Evolutionary conservation across 1,284 basidiomycete species (phyloP).

Genomic region (Naganishia sp.): DNA sequence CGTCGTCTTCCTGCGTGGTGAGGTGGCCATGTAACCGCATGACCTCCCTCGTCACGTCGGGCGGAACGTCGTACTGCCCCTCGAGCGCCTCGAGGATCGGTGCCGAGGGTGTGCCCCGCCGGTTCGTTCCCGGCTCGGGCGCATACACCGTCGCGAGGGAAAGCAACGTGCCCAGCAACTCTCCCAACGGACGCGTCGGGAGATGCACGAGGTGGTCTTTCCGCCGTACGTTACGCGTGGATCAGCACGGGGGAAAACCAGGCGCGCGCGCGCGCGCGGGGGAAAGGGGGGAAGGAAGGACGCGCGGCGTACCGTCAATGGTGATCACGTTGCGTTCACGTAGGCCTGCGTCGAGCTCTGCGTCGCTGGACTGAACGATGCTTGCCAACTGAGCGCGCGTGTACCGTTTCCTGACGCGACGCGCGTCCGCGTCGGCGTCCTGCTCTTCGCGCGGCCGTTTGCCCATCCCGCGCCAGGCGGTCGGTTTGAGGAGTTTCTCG

Average conservation of each 20-base stretch:
- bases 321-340: conserved; percentile 68
- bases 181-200: conserved; percentile 64
- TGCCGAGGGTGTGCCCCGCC: conserved; percentile 60
- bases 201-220: conserved; percentile 56
- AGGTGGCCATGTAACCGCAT: conserved; percentile 69
- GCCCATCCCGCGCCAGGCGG: conserved; percentile 61
- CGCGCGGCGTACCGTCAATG: conserved; percentile 66
- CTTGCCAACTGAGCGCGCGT: conserved; percentile 64
- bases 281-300: conserved; percentile 1
- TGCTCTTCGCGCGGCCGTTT: conserved; percentile 32
- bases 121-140: conserved; percentile 25
- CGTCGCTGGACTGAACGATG: conserved; percentile 75
- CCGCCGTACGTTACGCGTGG: background rate
- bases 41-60: conserved; percentile 68
- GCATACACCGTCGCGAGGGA: conserved; percentile 59
- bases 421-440: background rate
- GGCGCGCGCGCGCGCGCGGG: background rate
- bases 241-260: background rate
- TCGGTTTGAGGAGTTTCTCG: conserved; percentile 62
- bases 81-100: conserved; percentile 59
- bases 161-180: conserved; percentile 71
- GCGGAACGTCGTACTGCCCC: conserved; percentile 62
- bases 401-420: conserved; percentile 49
- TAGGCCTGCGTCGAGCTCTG: conserved; percentile 67
- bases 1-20: conserved; percentile 42